phyloP scores from a whole-genome alignment of 495 filamentous ascomycete species.

The Astrocystis sublimbata region DNA sequence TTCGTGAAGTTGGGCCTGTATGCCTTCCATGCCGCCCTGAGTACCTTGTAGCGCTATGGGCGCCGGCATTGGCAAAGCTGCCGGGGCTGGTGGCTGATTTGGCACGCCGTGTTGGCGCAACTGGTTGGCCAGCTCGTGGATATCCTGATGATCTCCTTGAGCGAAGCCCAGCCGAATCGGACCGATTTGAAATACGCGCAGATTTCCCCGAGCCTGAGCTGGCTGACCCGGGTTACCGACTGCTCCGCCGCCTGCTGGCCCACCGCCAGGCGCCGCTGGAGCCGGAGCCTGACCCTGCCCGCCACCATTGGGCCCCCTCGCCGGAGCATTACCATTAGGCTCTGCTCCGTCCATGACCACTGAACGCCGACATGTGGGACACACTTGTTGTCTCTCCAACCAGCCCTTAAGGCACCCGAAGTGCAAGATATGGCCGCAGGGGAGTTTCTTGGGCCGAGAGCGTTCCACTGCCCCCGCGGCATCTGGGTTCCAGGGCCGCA shows the following conservation, averaged over 20 bases:
- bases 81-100: constrained; percentile 24
- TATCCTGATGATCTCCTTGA: constrained; percentile 48
- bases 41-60: constrained; percentile 23
- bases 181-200: constrained; percentile 59
- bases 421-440: constrained; percentile 94
- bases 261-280: constrained; percentile 30
- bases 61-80: constrained; percentile 28
- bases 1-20: constrained; percentile 59
- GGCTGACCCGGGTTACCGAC: constrained; percentile 27
- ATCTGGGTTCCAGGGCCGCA: constrained; percentile 69
- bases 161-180: constrained; percentile 60
- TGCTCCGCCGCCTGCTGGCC: constrained; percentile 20
- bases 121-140: constrained; percentile 48
- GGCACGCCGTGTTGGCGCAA: constrained; percentile 35
- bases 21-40: constrained; percentile 30
- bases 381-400: constrained; percentile 97
- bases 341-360: constrained; percentile 54
- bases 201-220: constrained; percentile 28
- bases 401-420: constrained; percentile 93
- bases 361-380: constrained; percentile 87
- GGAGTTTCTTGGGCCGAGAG: constrained; percentile 88
- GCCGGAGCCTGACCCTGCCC: constrained; percentile 29
- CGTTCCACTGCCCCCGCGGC: constrained; percentile 66
- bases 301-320: constrained; percentile 23
- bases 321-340: constrained; percentile 16